Percentiles rank a stretch among this genome's conserved stretches.
Conservation (phyloP, 1,139 yeast species). For the Sugiyamaella neomexicana region DNA sequence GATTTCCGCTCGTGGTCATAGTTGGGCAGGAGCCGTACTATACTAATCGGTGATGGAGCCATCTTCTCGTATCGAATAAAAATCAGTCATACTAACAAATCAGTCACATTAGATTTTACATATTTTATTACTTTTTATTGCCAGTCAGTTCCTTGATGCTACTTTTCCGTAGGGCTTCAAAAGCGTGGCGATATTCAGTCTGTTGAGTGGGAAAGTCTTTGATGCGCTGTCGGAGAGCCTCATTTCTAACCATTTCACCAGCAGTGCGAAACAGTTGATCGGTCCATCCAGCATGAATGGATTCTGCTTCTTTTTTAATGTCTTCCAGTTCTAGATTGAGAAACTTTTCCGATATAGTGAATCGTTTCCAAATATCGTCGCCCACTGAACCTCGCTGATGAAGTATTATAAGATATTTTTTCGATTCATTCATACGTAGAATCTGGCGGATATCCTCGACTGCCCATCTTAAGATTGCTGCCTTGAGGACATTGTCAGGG, state of each 20-base stretch:
- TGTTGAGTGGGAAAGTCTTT: slow-evolving; percentile 51
- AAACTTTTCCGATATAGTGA: slow-evolving; percentile 70
- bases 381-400: slow-evolving; percentile 91
- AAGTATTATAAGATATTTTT: slow-evolving; percentile 63
- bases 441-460: slow-evolving; percentile 70
- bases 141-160: slow-evolving; percentile 20
- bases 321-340: slow-evolving; percentile 80
- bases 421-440: slow-evolving; percentile 69
- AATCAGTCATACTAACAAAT: not conserved
- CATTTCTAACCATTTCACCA: slow-evolving; percentile 88
- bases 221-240: slow-evolving; percentile 81
- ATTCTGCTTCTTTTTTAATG: slow-evolving; percentile 74
- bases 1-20: not conserved
- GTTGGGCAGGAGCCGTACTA: not conserved
- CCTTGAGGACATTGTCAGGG: slow-evolving; percentile 78
- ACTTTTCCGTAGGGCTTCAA: slow-evolving; percentile 25
- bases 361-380: slow-evolving; percentile 81
- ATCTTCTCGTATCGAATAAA: too few relatives aligned
- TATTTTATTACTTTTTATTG: slow-evolving; percentile 6
- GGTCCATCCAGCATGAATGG: slow-evolving; percentile 76
- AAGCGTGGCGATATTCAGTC: slow-evolving; percentile 32
- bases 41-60: not conserved
- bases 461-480: slow-evolving; percentile 77
- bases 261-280: slow-evolving; percentile 73
- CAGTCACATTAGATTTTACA: not conserved